Evolutionary conservation across 148 eudicot genomes (phyloP).

Genomic region (Camellia sinensis): DNA sequence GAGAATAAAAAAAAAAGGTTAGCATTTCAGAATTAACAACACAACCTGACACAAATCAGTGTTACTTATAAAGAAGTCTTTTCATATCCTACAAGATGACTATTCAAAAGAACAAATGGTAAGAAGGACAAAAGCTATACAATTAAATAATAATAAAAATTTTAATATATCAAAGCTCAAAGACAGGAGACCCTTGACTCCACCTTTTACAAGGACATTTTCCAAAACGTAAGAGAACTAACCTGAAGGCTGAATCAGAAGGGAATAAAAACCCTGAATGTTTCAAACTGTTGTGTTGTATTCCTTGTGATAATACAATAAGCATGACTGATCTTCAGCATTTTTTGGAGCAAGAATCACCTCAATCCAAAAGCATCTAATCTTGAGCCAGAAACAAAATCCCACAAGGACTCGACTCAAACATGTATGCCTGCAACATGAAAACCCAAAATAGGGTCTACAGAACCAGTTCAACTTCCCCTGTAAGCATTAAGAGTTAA

Average conservation of each 20-base stretch:
- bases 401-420: constrained; percentile 3
- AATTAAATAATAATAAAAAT: too few species aligned
- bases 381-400: not conserved
- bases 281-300: not conserved
- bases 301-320: not conserved
- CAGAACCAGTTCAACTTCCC: constrained; percentile 1
- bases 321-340: not conserved
- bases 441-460: constrained; percentile 1
- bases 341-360: not conserved
- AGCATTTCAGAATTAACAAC: not conserved
- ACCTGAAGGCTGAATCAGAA: not conserved
- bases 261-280: not conserved
- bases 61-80: not conserved
- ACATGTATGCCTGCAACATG: not conserved
- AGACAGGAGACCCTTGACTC: not conserved
- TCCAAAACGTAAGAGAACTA: not conserved
- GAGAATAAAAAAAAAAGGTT: not conserved
- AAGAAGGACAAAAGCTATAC: not conserved
- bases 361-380: not conserved
- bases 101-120: not conserved
- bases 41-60: not conserved
- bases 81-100: not conserved
- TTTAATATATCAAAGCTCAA: too few species aligned
- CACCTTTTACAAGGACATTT: not conserved
- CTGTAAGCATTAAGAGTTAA: constrained; percentile 15